Evolutionary conservation across 2,329 filamentous ascomycete species (phyloP), one percentile per base, ranked within the genome.

Genomic region (Calonectria pteridis): DNA sequence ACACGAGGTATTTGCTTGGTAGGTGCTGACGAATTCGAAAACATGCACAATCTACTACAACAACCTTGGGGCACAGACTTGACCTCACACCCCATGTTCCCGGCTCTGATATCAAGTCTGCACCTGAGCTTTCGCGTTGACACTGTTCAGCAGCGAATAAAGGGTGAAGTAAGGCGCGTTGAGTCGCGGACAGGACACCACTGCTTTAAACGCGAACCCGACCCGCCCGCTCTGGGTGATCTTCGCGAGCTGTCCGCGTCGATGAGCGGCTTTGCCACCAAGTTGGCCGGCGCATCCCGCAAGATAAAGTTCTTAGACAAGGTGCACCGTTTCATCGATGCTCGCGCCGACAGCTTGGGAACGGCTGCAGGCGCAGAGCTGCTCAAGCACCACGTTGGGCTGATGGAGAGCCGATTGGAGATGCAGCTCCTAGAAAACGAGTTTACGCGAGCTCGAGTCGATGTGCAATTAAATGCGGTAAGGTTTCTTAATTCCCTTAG

Each of bases 341-440:
- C 31, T 10, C 63, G 20, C 1, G 26, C 20, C 10, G 14, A 28
- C 2, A 10, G 33, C 16, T n/a, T 31, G 23, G 29, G n/a, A 11
- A 35, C 9, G 43, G 31, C 29, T 33, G 13, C 20, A 5, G 46
- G 29, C 9, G 31, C 46, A 6, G 49, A 20, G 4, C 31, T 53
- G n/a, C 63, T 66, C 23, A 28, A 7, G 20, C 46, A 66, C 13
- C 63, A 66, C 4, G 33, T 35, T 26, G 23, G 20, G 5, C 29
- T 66, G n/a, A 50, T 66, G 28, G 10, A 40, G 18, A n/a, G 26
- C 10, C 63, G 46, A 3, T 23, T 66, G 9, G 46, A 50, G 6
- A 66, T 66, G 63, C 63, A 66, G 23, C 11, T 50, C 20, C 16
- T 66, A 16, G 63, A 66, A 26, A 66, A 66, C 23, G 63, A 66